These are phyloP conservation scores for Coffea canephora DNA, from an alignment of 257 asterid genomes.

Conservation along the genomic window DNA sequence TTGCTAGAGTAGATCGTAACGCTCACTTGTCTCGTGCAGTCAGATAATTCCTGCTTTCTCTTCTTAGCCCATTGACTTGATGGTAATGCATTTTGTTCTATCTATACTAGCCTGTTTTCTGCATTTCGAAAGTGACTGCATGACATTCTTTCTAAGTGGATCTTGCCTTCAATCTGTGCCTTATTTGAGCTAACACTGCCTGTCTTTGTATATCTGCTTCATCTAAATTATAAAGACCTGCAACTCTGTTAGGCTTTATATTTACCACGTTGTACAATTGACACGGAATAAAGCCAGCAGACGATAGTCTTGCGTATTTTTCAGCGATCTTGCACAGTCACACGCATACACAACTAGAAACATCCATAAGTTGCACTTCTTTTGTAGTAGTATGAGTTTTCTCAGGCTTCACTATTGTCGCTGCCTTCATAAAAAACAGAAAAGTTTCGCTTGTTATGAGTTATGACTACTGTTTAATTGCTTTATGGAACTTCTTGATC, in stretches of 20 bases:
- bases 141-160: not conserved
- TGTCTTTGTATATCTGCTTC: not conserved
- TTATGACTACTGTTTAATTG: not conserved
- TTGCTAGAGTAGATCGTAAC: not conserved
- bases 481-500: not conserved
- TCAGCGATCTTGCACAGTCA: not conserved
- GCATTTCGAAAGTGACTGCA: not conserved
- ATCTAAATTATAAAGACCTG: not conserved
- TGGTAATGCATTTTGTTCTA: not conserved
- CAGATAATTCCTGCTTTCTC: not conserved
- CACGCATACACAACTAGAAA: not conserved
- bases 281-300: not conserved
- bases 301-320: not conserved
- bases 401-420: not conserved
- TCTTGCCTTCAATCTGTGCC: not conserved
- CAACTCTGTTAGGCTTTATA: not conserved
- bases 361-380: not conserved
- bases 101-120: not conserved
- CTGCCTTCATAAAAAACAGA: not conserved
- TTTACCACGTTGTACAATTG: not conserved
- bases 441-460: not conserved
- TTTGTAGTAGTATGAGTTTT: not conserved
- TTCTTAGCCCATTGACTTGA: not conserved
- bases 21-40: not conserved
- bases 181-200: not conserved